Conservation (phyloP, 2,329 filamentous ascomycete species). For the Allantophomopsis lycopodina region DNA sequence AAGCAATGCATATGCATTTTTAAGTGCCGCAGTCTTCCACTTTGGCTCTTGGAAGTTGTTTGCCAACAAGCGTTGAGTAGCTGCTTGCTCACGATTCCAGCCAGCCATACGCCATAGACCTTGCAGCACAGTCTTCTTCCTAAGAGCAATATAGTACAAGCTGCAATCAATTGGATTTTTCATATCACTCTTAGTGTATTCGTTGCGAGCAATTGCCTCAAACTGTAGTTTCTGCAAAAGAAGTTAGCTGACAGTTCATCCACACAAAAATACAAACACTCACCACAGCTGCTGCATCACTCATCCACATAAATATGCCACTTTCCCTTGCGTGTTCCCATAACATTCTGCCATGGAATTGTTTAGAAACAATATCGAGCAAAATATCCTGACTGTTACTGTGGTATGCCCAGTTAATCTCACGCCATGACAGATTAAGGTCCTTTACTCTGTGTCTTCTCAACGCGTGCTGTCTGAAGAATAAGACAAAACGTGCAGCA, state of each 20-base stretch:
- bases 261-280: conserved; percentile 14
- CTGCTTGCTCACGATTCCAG: conserved; percentile 75
- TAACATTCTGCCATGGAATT: conserved; percentile 65
- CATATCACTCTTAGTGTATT: conserved; percentile 78
- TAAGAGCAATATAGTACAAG: conserved; percentile 79
- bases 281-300: conserved; percentile 64
- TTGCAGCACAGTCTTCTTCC: conserved; percentile 80
- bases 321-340: conserved; percentile 81
- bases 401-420: conserved; percentile 78
- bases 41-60: conserved; percentile 82
- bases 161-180: conserved; percentile 88
- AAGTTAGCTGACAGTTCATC: no score
- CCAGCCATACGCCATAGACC: conserved; percentile 90
- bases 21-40: conserved; percentile 81
- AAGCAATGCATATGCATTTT: conserved; percentile 92
- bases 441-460: conserved; percentile 51
- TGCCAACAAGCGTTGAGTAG: conserved; percentile 67
- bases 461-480: conserved; percentile 70
- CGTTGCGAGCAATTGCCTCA: conserved; percentile 80
- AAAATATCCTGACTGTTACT: conserved; percentile 82
- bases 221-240: conserved; percentile 55
- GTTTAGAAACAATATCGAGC: conserved; percentile 65
- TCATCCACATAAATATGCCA: conserved; percentile 91
- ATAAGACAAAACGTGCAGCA: conserved; percentile 74
- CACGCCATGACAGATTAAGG: conserved; percentile 57